phyloP scores from a whole-genome alignment of 2,329 filamentous ascomycete genomes.

The Calonectria hongkongensis region DNA sequence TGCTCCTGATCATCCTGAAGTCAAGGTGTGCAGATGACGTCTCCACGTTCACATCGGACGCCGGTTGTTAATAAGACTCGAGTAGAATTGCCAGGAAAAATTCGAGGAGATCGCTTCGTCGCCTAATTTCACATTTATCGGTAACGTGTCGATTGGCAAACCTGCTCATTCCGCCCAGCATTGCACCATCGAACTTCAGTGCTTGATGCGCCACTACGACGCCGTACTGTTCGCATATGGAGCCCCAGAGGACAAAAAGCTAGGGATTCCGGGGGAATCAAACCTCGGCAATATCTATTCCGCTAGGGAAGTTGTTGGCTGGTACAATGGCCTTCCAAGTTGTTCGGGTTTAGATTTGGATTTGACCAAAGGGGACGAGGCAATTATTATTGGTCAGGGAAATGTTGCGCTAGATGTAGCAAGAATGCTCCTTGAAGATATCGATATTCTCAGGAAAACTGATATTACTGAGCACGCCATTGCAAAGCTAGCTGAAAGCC shows the following conservation, averaged over 20 bases:
- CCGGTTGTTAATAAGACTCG: not conserved
- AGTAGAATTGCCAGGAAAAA: slow-evolving; percentile 93
- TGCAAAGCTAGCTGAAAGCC: slow-evolving; percentile 82
- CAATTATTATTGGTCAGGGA: slow-evolving; percentile 93
- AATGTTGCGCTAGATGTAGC: slow-evolving; percentile 98
- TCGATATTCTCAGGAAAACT: slow-evolving; percentile 84
- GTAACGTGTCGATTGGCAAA: slow-evolving; percentile 88
- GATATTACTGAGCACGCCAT: slow-evolving; percentile 93
- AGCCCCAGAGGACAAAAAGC: slow-evolving; percentile 86
- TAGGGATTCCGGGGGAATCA: slow-evolving; percentile 88
- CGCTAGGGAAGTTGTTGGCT: slow-evolving; percentile 94
- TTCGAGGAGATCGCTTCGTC: slow-evolving; percentile 92
- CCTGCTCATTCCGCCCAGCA: slow-evolving; percentile 61
- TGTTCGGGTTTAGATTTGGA: slow-evolving; percentile 83
- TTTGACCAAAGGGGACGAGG: slow-evolving; percentile 84
- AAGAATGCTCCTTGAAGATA: slow-evolving; percentile 86
- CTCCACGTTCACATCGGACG: not conserved
- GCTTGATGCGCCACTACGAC: slow-evolving; percentile 89
- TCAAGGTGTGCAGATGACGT: slow-evolving; percentile 80
- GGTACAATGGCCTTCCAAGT: slow-evolving; percentile 97
- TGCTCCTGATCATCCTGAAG: slow-evolving; percentile 98
- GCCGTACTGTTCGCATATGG: slow-evolving; percentile 95
- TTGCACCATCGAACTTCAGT: slow-evolving; percentile 77
- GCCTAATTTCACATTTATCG: slow-evolving; percentile 90
- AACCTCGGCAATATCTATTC: slow-evolving; percentile 85